Base-by-base conservation (phyloP, 768 basidiomycete species). In the Psilocybe subaeruginosa region DNA sequence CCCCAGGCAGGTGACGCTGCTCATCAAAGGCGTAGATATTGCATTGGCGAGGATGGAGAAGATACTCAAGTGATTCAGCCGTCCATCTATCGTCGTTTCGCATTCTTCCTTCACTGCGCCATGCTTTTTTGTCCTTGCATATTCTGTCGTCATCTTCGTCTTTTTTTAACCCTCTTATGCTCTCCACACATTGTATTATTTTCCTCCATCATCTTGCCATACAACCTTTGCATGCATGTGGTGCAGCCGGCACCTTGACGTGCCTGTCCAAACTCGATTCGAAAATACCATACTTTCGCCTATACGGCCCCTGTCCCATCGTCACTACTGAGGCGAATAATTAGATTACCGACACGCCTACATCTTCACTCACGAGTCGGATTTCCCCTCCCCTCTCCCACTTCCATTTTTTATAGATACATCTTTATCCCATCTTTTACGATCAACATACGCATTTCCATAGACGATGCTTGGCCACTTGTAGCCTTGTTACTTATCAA, bases 41-140 rank as follows among this genome's bases (percentile, higher is more conserved):
- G 82, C 86, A 4, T 76, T 92, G 39, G 86, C 88, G 68, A 83
- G 80, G 65, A 88, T 91, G 84, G 89, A 92, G 70, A 78, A 78
- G 47, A 76, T 83, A 48, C 66, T 85, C 57, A 78, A 78, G 63
- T 77, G 71, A 69, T 55, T n/a, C 46, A 16, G 37, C 54, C 19
- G 16, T 33, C 49, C 33, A 23, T 50, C n/a, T 9, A 2, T 23
- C 47, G 19, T 56, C n/a, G 16, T 47, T 19, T 48, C 12, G 39
- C 53, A 49, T 60, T 19, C 47, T 56, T 23, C 50, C 37, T 46
- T 39, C 19, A n/a, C 23, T 51, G 30, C 46, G n/a, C 43, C 19
- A 52, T 59, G 30, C 31, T 58, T 33, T 31, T 23, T 30, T 31
- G 23, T 12, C 14, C 29, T 4, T 17, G 50, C 27, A 9, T 30